Conservation (phyloP, 257 asterid species). For the Rhazya stricta region DNA sequence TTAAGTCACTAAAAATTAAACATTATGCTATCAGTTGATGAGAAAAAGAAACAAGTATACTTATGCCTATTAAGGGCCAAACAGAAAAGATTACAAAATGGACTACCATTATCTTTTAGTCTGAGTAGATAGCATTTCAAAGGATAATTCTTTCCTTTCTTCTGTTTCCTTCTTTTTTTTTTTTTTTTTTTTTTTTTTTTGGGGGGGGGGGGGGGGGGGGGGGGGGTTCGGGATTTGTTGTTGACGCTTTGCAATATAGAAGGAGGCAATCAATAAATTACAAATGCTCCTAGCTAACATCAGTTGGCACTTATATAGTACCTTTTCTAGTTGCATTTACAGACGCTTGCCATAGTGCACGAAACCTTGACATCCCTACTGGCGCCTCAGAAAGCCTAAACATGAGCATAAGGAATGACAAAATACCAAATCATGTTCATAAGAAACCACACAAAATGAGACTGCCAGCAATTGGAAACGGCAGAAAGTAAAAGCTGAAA, state of each 20-base stretch:
- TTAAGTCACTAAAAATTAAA: neutral
- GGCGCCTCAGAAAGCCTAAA: constrained; percentile 10
- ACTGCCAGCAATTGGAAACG: neutral
- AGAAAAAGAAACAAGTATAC: neutral
- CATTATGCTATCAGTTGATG: neutral
- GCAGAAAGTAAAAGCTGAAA: neutral
- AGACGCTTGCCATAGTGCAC: constrained; percentile 67
- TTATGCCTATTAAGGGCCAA: neutral
- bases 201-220: neutral
- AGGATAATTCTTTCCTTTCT: too few species aligned
- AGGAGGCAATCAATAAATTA: neutral
- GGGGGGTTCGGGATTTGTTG: too few species aligned
- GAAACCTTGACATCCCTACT: constrained; percentile 66
- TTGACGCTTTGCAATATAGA: neutral
- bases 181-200: neutral
- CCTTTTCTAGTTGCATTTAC: constrained; percentile 77
- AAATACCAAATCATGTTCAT: neutral
- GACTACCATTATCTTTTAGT: neutral
- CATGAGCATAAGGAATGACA: neutral
- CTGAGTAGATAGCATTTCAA: neutral
- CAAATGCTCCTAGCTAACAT: neutral
- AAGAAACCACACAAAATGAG: neutral
- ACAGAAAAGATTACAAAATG: neutral
- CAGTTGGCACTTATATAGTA: constrained; percentile 4
- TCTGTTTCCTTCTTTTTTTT: too few species aligned